phyloP scores from a whole-genome alignment of 805 yeast species.

The Metschnikowia continentalis region DNA sequence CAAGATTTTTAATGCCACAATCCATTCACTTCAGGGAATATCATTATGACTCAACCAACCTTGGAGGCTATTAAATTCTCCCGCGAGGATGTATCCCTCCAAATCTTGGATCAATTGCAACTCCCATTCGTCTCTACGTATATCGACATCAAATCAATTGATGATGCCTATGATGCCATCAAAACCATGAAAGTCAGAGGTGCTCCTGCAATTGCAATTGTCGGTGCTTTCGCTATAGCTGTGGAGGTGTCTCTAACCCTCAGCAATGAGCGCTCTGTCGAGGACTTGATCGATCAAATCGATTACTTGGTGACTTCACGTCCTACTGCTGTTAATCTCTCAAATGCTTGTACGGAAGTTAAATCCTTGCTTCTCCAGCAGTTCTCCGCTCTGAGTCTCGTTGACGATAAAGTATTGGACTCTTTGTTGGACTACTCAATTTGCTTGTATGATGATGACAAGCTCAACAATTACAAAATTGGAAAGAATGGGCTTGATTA shows the following conservation, averaged over 20 bases:
- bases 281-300: constrained; percentile 43
- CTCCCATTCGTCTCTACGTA: constrained; percentile 79
- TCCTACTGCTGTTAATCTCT: constrained; percentile 92
- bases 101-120: constrained; percentile 73
- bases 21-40: background rate
- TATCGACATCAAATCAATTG: constrained; percentile 55
- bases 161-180: constrained; percentile 81
- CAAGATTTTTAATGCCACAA: constrained; percentile 1
- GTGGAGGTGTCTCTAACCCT: constrained; percentile 53
- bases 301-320: constrained; percentile 71
- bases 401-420: constrained; percentile 23
- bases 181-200: constrained; percentile 93
- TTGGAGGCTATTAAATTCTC: constrained; percentile 67
- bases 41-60: constrained; percentile 16
- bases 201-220: constrained; percentile 97
- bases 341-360: constrained; percentile 64
- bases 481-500: constrained; percentile 81
- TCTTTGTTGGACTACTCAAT: constrained; percentile 44
- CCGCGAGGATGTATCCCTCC: constrained; percentile 40
- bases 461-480: constrained; percentile 68
- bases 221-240: constrained; percentile 79
- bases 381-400: constrained; percentile 13
- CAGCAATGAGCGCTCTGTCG: constrained; percentile 23
- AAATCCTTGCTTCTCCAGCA: constrained; percentile 26
- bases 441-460: constrained; percentile 67